Base-by-base conservation (phyloP, 805 yeast species). In the Cyberlindnera euphorbiae region DNA sequence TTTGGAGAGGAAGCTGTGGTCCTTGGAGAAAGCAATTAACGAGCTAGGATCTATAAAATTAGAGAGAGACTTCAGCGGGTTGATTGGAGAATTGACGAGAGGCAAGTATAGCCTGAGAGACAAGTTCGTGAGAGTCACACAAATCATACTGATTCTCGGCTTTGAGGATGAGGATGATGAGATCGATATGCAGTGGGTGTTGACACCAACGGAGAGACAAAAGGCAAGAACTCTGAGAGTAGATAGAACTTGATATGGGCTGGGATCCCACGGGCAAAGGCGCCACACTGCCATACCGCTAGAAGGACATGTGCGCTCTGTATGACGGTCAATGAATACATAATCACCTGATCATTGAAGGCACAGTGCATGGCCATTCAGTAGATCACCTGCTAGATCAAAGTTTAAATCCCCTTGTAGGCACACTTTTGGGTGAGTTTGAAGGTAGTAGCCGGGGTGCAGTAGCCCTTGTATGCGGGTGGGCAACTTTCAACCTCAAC, bases 11-110 rank as follows among this genome's bases (percentile, higher is more conserved):
- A 79, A 79, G 48, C 63, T 90, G 19, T 75, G 90, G 77, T 47
- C 67, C 4, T 65, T 84, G 30, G 74, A 80, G 32, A 73, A 75
- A 35, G 77, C 75, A 46, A 75, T 87, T 41, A 88, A 85, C 53
- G 94, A 84, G 48, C 60, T 84, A 27, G 97, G 97, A 1, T 79
- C 94, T 0, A 70, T 87, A 14, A 82, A 79, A 45, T 63, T 93
- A 33, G 97, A 93, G 46, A 76, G 84, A 41, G 96, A 89, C 53
- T 62, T 88, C 16, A 76, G 88, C 31, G 67, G 75, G 18, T 69
- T 90, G 23, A 83, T 93, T 33, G 73, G 79, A 30, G 82, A 81
- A 39, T 72, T 85, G 6, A 80, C 95, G 32, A 80, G 77, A 33
- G 75, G 77, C 38, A 69, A 80, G 52, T 90, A 88, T 58, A 72